Percentiles rank a stretch among this genome's conserved stretches.
Conservation (phyloP, 2,329 filamentous ascomycete genomes). For the Calonectria ilicicola region DNA sequence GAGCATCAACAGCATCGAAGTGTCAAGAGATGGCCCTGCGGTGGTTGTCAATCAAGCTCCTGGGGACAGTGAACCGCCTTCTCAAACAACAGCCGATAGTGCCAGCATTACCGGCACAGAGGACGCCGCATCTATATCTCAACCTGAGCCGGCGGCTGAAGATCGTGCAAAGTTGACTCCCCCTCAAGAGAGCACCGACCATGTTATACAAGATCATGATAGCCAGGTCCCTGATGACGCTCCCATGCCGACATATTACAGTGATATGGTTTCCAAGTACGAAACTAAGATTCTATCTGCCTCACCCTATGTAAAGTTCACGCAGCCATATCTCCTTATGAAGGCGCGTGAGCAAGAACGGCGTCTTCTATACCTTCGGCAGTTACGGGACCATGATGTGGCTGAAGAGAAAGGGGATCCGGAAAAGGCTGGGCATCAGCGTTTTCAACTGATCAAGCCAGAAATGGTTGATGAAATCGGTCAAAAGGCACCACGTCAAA, state of each 20-base stretch:
- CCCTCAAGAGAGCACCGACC: constrained; percentile 58
- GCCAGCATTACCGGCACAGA: constrained; percentile 42
- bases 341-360: constrained; percentile 92
- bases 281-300: constrained; percentile 94
- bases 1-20: constrained; percentile 46
- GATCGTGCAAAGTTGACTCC: constrained; percentile 47
- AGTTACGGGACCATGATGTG: constrained; percentile 81
- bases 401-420: constrained; percentile 67
- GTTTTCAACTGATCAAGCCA: constrained; percentile 91
- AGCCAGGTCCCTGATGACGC: constrained; percentile 79
- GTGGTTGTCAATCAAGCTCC: constrained; percentile 51
- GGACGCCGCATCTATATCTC: constrained; percentile 43
- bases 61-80: constrained; percentile 52
- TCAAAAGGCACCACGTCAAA: constrained; percentile 83
- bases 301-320: constrained; percentile 96
- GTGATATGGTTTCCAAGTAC: constrained; percentile 93
- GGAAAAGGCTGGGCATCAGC: constrained; percentile 74
- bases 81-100: constrained; percentile 48
- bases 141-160: constrained; percentile 34
- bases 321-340: constrained; percentile 92
- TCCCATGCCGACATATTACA: constrained; percentile 91
- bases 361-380: constrained; percentile 83
- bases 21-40: constrained; percentile 44
- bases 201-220: constrained; percentile 61
- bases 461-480: constrained; percentile 93